These are phyloP conservation scores for Penicillium maclennaniae DNA, from an alignment of 495 filamentous ascomycete genomes.

Conservation along the genomic window DNA sequence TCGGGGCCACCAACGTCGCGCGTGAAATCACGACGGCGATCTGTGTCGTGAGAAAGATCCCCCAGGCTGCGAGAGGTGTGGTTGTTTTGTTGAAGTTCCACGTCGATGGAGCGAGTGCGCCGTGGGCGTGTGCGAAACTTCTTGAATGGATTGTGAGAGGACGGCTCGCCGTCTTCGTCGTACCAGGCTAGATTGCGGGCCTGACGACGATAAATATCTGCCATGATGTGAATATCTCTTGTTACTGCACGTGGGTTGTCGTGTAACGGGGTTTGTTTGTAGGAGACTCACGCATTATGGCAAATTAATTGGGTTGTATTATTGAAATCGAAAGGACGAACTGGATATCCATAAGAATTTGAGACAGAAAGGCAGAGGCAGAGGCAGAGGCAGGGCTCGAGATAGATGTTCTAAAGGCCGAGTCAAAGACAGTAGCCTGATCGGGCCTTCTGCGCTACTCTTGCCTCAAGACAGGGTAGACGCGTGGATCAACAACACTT, in stretches of 20 bases:
- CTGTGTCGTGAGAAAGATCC: constrained; percentile 26
- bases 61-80: constrained; percentile 20
- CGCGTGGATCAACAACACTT: neutral
- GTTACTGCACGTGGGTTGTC: neutral
- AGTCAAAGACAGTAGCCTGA: neutral
- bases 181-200: constrained; percentile 48
- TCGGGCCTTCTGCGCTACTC: neutral
- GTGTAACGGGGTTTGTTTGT: neutral
- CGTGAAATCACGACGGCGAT: constrained; percentile 27
- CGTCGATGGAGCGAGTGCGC: constrained; percentile 27
- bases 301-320: neutral
- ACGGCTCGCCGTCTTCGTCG: constrained; percentile 38
- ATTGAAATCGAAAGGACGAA: neutral
- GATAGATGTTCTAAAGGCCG: no score
- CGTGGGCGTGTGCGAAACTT: constrained; percentile 34
- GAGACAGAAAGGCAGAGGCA: neutral
- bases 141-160: constrained; percentile 49
- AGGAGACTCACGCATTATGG: constrained; percentile 10
- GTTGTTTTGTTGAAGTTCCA: constrained; percentile 30
- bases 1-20: constrained; percentile 24
- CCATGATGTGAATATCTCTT: neutral
- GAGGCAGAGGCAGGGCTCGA: neutral
- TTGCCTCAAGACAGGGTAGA: neutral
- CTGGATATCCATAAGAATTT: neutral
- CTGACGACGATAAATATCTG: constrained; percentile 44